Percentiles rank a stretch among this genome's conserved stretches.
Evolutionary conservation across 2,329 filamentous ascomycete species (phyloP).

Genomic region (Geosmithia morbida): DNA sequence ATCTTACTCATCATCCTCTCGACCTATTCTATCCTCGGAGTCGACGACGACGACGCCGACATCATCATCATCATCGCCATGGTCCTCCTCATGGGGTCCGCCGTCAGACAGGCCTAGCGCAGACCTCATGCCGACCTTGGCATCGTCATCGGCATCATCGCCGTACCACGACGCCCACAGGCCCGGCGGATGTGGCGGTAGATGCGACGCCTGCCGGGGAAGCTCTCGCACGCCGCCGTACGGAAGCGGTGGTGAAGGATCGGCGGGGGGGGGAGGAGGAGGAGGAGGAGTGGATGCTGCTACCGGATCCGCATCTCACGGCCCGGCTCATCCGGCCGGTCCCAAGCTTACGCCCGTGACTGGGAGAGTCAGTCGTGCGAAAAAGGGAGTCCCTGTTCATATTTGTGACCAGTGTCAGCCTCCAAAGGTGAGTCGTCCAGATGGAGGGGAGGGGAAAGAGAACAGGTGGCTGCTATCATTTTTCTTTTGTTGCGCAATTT

Average conservation of each 20-base stretch:
- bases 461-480: neutral
- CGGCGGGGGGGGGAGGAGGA: no score
- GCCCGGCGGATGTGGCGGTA: slow-evolving; percentile 7
- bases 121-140: slow-evolving; percentile 26
- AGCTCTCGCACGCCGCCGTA: neutral
- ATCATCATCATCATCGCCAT: neutral
- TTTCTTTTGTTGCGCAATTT: neutral
- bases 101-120: slow-evolving; percentile 28
- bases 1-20: neutral
- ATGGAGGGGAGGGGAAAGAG: neutral
- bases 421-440: slow-evolving; percentile 26
- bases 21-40: neutral
- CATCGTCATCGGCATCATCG: neutral
- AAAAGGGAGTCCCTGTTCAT: slow-evolving; percentile 45
- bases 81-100: neutral
- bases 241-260: neutral
- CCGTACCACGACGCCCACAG: slow-evolving; percentile 7
- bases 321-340: neutral
- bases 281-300: neutral
- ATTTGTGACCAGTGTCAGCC: slow-evolving; percentile 36
- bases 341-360: slow-evolving; percentile 42
- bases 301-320: neutral
- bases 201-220: neutral
- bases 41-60: no score
- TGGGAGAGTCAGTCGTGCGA: slow-evolving; percentile 39